These are phyloP conservation scores for Tilletia horrida DNA, from an alignment of 1,284 basidiomycete species.

Conservation along the genomic window DNA sequence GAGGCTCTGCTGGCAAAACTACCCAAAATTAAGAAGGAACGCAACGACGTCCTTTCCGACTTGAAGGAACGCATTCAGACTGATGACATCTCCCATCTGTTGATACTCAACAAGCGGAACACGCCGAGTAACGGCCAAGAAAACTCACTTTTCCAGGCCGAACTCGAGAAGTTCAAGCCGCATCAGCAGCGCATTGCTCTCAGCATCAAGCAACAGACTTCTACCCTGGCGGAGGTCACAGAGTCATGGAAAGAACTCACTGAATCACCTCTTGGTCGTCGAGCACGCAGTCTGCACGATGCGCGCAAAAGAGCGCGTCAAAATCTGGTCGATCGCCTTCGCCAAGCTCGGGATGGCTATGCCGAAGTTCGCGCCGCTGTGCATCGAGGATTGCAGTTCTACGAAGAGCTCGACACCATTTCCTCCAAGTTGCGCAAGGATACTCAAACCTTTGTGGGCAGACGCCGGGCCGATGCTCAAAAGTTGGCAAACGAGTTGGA, in stretches of 20 bases:
- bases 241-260: constrained; percentile 51
- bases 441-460: constrained; percentile 65
- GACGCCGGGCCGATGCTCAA: constrained; percentile 70
- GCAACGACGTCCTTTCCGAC: constrained; percentile 81
- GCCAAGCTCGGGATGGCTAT: constrained; percentile 72
- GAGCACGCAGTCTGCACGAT: constrained; percentile 51
- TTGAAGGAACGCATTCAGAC: constrained; percentile 93
- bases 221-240: constrained; percentile 59
- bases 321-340: constrained; percentile 70
- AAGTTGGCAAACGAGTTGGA: constrained; percentile 69
- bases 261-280: constrained; percentile 70
- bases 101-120: constrained; percentile 85
- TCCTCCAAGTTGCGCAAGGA: constrained; percentile 64
- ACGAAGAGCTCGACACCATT: constrained; percentile 73
- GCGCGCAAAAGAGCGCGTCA: constrained; percentile 67
- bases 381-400: constrained; percentile 82
- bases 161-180: constrained; percentile 91
- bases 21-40: constrained; percentile 60
- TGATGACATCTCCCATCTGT: constrained; percentile 92
- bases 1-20: constrained; percentile 39
- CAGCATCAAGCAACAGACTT: constrained; percentile 73
- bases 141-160: constrained; percentile 71
- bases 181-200: constrained; percentile 77
- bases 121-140: constrained; percentile 52
- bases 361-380: constrained; percentile 81